phyloP scores from a whole-genome alignment of 106 monocot species.

The Acorus calamus region DNA sequence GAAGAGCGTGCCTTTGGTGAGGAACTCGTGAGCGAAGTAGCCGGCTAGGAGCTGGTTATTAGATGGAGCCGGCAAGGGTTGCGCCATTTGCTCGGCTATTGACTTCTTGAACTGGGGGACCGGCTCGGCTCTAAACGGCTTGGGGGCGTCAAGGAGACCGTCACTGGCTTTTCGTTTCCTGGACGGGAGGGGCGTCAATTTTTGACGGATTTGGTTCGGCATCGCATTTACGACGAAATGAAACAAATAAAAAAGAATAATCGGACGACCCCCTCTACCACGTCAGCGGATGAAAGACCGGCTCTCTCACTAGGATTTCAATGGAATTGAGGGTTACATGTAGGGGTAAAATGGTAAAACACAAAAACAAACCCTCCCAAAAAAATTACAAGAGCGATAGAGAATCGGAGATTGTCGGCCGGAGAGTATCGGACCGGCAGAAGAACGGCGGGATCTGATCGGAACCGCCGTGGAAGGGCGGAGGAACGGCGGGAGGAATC shows the following conservation, averaged over 20 bases:
- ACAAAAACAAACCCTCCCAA: neutral
- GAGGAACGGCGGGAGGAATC: neutral
- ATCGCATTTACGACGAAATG: neutral
- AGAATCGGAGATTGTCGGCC: neutral
- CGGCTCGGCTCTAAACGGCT: slow-evolving; percentile 7
- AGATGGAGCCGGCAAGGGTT: neutral
- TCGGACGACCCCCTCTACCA: slow-evolving; percentile 9
- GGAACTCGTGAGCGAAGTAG: slow-evolving; percentile 88
- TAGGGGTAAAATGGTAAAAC: neutral
- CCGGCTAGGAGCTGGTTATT: slow-evolving; percentile 59
- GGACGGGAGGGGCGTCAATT: slow-evolving; percentile 9
- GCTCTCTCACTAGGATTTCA: neutral
- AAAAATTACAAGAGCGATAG: neutral
- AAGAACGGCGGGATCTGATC: neutral
- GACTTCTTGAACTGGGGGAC: slow-evolving; percentile 3
- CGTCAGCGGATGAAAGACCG: slow-evolving; percentile 7
- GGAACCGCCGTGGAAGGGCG: neutral
- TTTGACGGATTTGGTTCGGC: slow-evolving; percentile 18
- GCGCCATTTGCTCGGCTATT: slow-evolving; percentile 1
- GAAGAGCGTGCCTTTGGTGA: slow-evolving; percentile 51
- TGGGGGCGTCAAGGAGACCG: slow-evolving; percentile 6
- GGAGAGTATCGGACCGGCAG: neutral
- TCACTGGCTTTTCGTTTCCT: slow-evolving; percentile 61
- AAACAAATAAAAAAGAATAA: no score
- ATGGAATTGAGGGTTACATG: neutral